These are phyloP conservation scores for Flaveria ramosissima DNA, from an alignment of 129 eudicot species.

Conservation along the genomic window DNA sequence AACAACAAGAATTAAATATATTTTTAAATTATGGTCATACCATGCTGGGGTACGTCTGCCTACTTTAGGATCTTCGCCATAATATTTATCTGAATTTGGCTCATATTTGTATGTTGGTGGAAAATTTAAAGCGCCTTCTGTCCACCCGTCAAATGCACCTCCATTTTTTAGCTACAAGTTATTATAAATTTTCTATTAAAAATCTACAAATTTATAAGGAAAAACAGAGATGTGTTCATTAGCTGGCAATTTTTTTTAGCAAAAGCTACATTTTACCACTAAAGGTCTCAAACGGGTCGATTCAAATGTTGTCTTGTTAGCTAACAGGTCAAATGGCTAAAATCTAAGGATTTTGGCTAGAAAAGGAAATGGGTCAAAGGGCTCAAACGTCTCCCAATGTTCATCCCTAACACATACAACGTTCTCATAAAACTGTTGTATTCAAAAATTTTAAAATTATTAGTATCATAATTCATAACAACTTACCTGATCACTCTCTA, in stretches of 20 bases:
- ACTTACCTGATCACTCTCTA: slow-evolving; percentile 79
- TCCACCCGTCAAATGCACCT: slow-evolving; percentile 84
- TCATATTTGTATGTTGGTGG: slow-evolving; percentile 94
- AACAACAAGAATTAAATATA: background rate
- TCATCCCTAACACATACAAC: background rate
- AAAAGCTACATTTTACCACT: background rate
- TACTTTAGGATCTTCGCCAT: slow-evolving; percentile 64
- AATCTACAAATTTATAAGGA: slow-evolving; percentile 28
- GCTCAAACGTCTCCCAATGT: background rate
- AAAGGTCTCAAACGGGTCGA: background rate
- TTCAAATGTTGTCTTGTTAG: background rate
- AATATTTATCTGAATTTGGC: slow-evolving; percentile 60
- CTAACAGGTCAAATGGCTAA: background rate
- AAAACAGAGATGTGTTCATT: slow-evolving; percentile 8
- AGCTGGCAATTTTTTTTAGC: background rate
- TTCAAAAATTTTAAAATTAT: background rate
- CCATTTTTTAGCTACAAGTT: slow-evolving; percentile 62
- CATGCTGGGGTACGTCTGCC: slow-evolving; percentile 94
- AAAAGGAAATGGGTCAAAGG: slow-evolving; percentile 9
- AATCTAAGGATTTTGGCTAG: background rate
- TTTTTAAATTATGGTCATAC: slow-evolving; percentile 41
- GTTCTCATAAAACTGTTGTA: background rate
- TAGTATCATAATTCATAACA: background rate
- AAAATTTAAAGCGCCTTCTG: slow-evolving; percentile 71
- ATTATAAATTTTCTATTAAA: background rate